A percentile compares a stretch with the other conserved stretches of the same genome.
phyloP scores from a whole-genome alignment of 768 basidiomycete species.

The Collybia sordida region DNA sequence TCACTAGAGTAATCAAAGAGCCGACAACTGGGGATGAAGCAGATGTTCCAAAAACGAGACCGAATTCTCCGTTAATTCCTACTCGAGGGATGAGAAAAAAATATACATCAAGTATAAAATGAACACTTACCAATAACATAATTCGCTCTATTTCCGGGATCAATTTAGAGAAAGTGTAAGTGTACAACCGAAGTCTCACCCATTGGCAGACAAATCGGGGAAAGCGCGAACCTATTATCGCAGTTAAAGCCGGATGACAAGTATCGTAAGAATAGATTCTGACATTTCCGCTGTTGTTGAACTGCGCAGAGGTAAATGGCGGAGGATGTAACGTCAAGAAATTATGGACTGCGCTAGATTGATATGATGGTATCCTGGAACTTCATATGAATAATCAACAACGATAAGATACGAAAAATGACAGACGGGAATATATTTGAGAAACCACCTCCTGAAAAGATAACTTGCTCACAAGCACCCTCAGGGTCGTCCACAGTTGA shows the following conservation, averaged over 20 bases:
- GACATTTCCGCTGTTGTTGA: constrained; percentile 46
- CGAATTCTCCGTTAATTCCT: constrained; percentile 40
- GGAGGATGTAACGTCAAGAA: constrained; percentile 42
- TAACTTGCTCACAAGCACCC: constrained; percentile 43
- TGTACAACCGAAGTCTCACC: constrained; percentile 17
- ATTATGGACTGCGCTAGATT: constrained; percentile 35
- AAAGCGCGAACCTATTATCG: constrained; percentile 40
- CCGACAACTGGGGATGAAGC: constrained; percentile 49
- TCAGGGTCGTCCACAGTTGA: constrained; percentile 44
- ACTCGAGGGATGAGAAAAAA: background rate
- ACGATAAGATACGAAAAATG: background rate
- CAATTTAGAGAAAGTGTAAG: background rate
- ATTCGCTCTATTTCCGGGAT: constrained; percentile 27
- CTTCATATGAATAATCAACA: background rate
- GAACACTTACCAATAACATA: constrained; percentile 33
- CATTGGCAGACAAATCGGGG: constrained; percentile 52
- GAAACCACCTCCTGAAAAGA: constrained; percentile 55
- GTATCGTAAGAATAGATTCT: background rate
- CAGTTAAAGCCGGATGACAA: background rate
- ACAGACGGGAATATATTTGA: constrained; percentile 39
- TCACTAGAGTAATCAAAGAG: constrained; percentile 49
- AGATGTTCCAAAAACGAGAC: constrained; percentile 47
- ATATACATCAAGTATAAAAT: background rate
- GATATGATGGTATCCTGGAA: constrained; percentile 43
- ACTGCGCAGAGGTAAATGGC: constrained; percentile 36